phyloP scores from a whole-genome alignment of 345 rosid species.

The Adansonia digitata region DNA sequence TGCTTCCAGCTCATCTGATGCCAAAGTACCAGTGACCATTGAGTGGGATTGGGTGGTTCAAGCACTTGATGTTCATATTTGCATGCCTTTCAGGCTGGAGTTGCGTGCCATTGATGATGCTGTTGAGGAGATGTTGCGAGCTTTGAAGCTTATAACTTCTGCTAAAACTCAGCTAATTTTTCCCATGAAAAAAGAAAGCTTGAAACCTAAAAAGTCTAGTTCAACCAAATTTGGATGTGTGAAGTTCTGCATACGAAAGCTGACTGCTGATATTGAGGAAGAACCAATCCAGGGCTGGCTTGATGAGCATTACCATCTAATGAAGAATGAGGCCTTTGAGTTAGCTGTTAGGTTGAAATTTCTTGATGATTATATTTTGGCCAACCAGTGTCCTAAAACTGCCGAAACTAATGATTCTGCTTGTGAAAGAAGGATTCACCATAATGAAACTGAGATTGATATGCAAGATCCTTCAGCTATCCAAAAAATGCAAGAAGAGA shows the following conservation, averaged over 20 bases:
- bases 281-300: conserved; percentile 99
- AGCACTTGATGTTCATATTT: conserved; percentile 83
- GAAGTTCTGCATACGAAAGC: conserved; percentile 65
- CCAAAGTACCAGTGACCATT: conserved; percentile 31
- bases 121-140: conserved; percentile 88
- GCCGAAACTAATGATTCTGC: conserved; percentile 48
- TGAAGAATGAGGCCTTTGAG: conserved; percentile 83
- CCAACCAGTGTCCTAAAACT: conserved; percentile 36
- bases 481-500: conserved; percentile 59
- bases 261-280: conserved; percentile 89
- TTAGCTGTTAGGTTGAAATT: conserved; percentile 83
- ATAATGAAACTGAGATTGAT: conserved; percentile 64
- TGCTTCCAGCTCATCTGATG: conserved; percentile 48
- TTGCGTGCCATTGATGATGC: conserved; percentile 97
- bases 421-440: conserved; percentile 41
- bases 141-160: conserved; percentile 65
- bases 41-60: conserved; percentile 90
- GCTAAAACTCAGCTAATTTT: conserved; percentile 53
- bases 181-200: conserved; percentile 61
- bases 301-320: conserved; percentile 82
- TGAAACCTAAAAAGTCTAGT: conserved; percentile 63
- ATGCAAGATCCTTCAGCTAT: conserved; percentile 51
- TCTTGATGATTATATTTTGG: conserved; percentile 59
- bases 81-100: conserved; percentile 83
- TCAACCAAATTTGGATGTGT: conserved; percentile 67